Evolutionary conservation across 169 alveolate species (phyloP), one percentile per base, ranked within the genome.

Genomic region (Plasmodium cynomolgi): DNA sequence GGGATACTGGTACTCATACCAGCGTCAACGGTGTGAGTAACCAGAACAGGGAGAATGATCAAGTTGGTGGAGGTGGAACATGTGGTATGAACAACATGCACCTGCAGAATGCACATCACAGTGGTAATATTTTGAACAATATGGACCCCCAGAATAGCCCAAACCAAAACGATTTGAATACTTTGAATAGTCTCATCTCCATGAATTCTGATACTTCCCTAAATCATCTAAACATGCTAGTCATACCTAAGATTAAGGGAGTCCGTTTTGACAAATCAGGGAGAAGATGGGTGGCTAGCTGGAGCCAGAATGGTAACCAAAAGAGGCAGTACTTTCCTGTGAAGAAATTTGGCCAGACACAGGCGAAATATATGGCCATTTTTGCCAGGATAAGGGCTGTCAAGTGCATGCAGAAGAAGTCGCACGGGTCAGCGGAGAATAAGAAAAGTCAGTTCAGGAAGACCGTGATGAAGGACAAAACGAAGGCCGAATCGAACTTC

Each of bases 271-370:
- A 96, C 79, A 95, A 96, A n/a, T 95, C 97, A 1, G 97, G 96
- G 68, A 95, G 96, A 81, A 84, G 97, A 56, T 96, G 97, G 97
- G 96, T 96, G 68, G 97, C 97, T 47, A 83, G 97, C 86, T 96
- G 97, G 97, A 96, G 97, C 9, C 96, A 96, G n/a, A 96, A 95
- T 68, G 97, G 97, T 41, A 96, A 96, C 91, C 96, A 96, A 31
- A 96, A 96, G 34, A 95, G 97, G 81, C 96, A 96, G 37, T 95
- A 96, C 71, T 96, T 96, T 54, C 96, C 97, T 20, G 95, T 96
- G 11, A 96, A 96, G 44, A 96, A 95, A 81, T 96, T 95, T 88
- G 97, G 97, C 26, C 95, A 94, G 56, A 93, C 95, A 34, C 97
- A 96, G 83, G 97, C 97, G 23, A 85, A 93, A 39, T 93, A 95